Evolutionary conservation across 345 rosid species (phyloP), one percentile per base, ranked within the genome.

Genomic region (Pistacia vera): DNA sequence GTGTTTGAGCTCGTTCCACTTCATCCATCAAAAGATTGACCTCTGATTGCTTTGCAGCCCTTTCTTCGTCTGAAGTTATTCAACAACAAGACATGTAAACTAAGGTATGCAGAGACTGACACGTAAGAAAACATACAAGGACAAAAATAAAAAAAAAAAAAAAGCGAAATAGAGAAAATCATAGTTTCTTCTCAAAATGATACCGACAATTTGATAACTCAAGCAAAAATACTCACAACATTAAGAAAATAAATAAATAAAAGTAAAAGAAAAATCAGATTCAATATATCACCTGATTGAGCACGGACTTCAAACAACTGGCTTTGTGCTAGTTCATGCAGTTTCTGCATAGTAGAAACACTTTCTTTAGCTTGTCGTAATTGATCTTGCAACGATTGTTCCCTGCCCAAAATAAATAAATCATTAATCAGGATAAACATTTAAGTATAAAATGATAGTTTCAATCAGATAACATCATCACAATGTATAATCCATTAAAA

Each of bases 311-410:
- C 97, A 85, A 96, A 96, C 83, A 94, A 84, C 72, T 96, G 97
- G 86, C 91, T 96, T 84, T 96, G 99, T 65, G 99, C 98, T 82
- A 96, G 90, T 86, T 96, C 99, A 83, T 94, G 99, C 85, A 96
- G 81, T 73, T 90, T 96, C 87, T 93, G 95, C 92, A 96, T 96
- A 74, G 85, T 96, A 77, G 93, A 84, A 73, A 94, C 97, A 63
- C 98, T 96, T 75, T 96, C 97, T 87, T 94, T 81, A 60, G 98
- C 97, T 83, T 96, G 99, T 71, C 99, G 85, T 82, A 96, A 79
- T 83, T 96, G 99, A 89, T 96, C 99, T 88, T 96, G 97, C 90
- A 96, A 87, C 22, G 81, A 80, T 83, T 92, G 97, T 87, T 96
- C 99, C 85, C 98, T 93, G 81, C 65, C 86, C 3, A 76, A 67